phyloP scores from a whole-genome alignment of 345 rosid genomes.

The Ceriops decandra region DNA sequence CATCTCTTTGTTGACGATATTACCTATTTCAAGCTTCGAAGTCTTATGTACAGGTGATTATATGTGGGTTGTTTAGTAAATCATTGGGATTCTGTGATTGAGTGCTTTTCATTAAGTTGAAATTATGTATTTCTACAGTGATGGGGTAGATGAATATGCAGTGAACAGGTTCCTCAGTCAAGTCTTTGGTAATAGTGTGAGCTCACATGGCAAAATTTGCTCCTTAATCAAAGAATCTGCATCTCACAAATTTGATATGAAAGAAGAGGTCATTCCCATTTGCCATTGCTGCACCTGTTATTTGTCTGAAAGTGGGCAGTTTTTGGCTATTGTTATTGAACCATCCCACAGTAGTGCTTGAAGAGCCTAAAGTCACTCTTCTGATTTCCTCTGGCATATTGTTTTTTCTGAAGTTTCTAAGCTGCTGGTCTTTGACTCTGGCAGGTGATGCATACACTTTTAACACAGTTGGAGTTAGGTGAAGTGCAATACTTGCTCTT shows the following conservation, averaged over 20 bases:
- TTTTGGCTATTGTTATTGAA: neutral
- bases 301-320: neutral
- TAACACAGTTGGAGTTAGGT: slow-evolving; percentile 90
- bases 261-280: slow-evolving; percentile 68
- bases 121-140: slow-evolving; percentile 47
- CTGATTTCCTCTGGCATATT: slow-evolving; percentile 2
- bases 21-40: slow-evolving; percentile 82
- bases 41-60: slow-evolving; percentile 78
- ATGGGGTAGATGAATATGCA: slow-evolving; percentile 90
- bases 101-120: slow-evolving; percentile 12
- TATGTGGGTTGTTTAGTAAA: neutral
- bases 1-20: slow-evolving; percentile 76
- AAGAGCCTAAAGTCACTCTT: slow-evolving; percentile 3
- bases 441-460: slow-evolving; percentile 88
- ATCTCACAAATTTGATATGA: slow-evolving; percentile 76
- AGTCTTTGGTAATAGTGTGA: slow-evolving; percentile 50
- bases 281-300: slow-evolving; percentile 15
- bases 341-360: neutral
- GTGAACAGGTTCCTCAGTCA: slow-evolving; percentile 75
- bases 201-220: slow-evolving; percentile 43
- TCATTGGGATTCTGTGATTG: slow-evolving; percentile 1
- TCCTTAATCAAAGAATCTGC: slow-evolving; percentile 74
- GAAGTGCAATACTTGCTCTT: slow-evolving; percentile 68
- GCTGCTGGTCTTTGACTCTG: slow-evolving; percentile 21
- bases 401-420: neutral